Conservation (phyloP, 352 stramenopile species). For the Phytopythium cucurbitacearum region DNA sequence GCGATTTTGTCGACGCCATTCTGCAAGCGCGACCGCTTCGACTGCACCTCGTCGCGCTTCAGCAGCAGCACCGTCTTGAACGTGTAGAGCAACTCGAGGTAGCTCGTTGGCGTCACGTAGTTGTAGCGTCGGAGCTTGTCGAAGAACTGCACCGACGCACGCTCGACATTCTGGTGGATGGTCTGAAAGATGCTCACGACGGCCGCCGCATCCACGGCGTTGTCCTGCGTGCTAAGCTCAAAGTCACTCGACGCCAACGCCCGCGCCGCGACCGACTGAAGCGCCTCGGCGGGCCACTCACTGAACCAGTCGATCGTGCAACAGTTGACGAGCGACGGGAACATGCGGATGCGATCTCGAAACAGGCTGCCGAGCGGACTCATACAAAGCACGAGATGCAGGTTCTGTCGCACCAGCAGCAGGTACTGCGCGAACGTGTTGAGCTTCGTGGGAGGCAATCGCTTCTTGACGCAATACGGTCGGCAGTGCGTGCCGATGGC, state of each 20-base stretch:
- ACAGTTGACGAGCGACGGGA: conserved; percentile 86
- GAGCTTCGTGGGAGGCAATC: conserved; percentile 90
- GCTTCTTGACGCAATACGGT: conserved; percentile 90
- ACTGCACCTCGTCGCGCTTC: conserved; percentile 88
- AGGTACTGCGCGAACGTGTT: conserved; percentile 96
- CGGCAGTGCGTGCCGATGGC: conserved; percentile 88
- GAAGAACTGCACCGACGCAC: conserved; percentile 83
- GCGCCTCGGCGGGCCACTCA: conserved; percentile 80
- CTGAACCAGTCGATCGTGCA: conserved; percentile 89
- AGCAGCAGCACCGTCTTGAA: conserved; percentile 89
- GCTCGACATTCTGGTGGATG: conserved; percentile 89
- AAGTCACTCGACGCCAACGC: conserved; percentile 53
- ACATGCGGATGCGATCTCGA: conserved; percentile 81
- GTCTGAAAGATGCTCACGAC: conserved; percentile 83
- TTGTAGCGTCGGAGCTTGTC: conserved; percentile 84
- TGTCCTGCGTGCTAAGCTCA: conserved; percentile 34
- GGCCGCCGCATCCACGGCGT: conserved; percentile 26
- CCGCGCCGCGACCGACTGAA: conserved; percentile 75
- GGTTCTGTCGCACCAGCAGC: conserved; percentile 88
- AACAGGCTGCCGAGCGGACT: conserved; percentile 78
- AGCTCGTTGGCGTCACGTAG: conserved; percentile 93
- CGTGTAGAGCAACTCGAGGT: conserved; percentile 91
- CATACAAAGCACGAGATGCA: conserved; percentile 91
- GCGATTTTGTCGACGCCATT: conserved; percentile 93
- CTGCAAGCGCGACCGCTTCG: conserved; percentile 79